phyloP scores from a whole-genome alignment of 345 rosid species.

The Eucalyptus marginata region DNA sequence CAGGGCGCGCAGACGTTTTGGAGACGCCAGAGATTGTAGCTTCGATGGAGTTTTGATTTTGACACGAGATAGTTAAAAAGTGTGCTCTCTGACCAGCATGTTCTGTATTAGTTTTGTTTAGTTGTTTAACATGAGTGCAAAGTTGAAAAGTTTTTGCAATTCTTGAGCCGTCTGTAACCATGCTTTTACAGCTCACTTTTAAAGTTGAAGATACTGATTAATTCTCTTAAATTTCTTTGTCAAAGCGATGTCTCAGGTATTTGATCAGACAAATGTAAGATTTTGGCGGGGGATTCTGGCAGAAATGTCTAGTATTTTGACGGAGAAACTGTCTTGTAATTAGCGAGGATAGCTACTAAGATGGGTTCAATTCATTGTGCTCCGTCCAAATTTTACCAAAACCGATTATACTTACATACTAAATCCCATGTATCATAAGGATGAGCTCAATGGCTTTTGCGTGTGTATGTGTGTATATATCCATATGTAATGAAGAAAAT shows the following conservation, averaged over 20 bases:
- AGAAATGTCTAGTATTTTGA: neutral
- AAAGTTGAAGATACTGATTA: neutral
- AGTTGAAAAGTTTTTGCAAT: neutral
- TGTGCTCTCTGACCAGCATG: neutral
- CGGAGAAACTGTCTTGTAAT: neutral
- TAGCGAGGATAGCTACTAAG: neutral
- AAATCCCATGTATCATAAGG: neutral
- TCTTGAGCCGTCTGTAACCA: neutral
- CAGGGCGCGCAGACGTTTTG: neutral
- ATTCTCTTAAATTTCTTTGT: neutral
- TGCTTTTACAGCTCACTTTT: neutral
- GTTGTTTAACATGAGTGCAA: neutral
- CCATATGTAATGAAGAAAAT: neutral
- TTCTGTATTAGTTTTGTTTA: neutral
- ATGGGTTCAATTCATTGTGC: neutral
- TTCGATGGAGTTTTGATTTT: neutral
- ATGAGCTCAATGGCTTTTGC: neutral
- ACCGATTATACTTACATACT: neutral
- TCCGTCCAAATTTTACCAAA: neutral
- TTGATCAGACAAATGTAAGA: neutral
- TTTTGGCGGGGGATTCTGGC: neutral
- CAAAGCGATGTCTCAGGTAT: neutral
- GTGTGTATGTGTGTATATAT: neutral
- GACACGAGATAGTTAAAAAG: neutral
- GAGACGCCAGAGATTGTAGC: neutral